Evolutionary conservation across 2,329 filamentous ascomycete species (phyloP), one percentile per base, ranked within the genome.

Genomic region (Cladosporium sp.): DNA sequence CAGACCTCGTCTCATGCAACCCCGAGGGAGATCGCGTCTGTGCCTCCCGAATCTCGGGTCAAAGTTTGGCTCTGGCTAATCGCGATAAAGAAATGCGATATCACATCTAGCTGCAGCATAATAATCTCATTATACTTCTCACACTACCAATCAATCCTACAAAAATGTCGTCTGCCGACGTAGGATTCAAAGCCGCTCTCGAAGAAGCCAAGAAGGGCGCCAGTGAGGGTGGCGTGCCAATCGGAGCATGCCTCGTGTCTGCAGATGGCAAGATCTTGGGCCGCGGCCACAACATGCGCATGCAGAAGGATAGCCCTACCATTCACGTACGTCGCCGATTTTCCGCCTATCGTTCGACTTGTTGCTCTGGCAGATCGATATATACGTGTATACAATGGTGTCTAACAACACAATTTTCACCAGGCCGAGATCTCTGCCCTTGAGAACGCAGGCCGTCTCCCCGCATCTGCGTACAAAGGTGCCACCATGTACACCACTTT

Each of bases 401-500:
- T 20, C 37, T 48, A 4, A 48, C 27, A 41, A 4, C 4, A 27
- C 4, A 27, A 5, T 15, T 36, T 17, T 17, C 32, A 43, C 15
- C 58, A 89, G 85, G 87, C 82, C 56, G 87, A 91, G 67, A 90
- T 86, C 17, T 83, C 85, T 15, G 82, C 85, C n/a, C 75, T 91
- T 34, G 83, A 87, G 64, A 84, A 86, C 67, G 85, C 85, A 0
- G 86, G 86, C 40, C 80, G 86, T 34, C 77, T 89, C 18, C 82
- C 84, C 27, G 85, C 85, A 13, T 80, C 79, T 1, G 78, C 79
- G 5, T 90, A 89, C 68, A 77, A 77, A 57, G 83, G 83, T 24
- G 80, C 84, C 30, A 90, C 86, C n/a, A 89, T 91, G 85, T 91
- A 88, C 70, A 91, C 87, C 2, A 89, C 86, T 1, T 73, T 91